Evolutionary conservation across 129 eudicot genomes (phyloP), one percentile per base, ranked within the genome.

Genomic region (Centaurea solstitialis): DNA sequence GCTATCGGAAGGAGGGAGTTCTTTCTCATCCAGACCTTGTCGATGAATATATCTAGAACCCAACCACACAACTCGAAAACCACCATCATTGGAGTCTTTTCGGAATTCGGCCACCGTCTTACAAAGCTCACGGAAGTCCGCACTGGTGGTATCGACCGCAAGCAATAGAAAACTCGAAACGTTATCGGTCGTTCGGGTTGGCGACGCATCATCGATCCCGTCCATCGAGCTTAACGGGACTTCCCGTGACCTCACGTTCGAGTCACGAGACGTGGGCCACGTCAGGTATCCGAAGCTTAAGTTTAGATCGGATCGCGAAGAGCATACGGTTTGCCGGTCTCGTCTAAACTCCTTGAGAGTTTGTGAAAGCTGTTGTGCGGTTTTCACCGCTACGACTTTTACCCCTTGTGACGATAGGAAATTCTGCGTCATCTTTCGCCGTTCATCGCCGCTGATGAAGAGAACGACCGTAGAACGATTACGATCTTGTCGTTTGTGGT

Each of bases 51-150:
- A 72, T 13, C 76, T 64, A 2, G 84, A 81, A 40, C 88, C 93
- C 21, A 90, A 28, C 97, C 97, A 94, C 20, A 94, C 91, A 12
- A 94, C 87, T 78, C 83, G 72, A 40, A 43, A 50, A 68, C 30
- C 37, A 6, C 7, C 71, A 39, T 26, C 62, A 5, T 24, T 45
- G 10, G 82, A 69, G 15, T 87, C 88, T 82, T 77, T 88, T 78
- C 97, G 85, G 35, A 92, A 94, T 41, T 84, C 92, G 40, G 89
- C 91, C 74, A 90, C 87, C 4, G 85, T 85, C 73, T 86, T 88
- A 45, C 81, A 73, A 15, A 90, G 79, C 22, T 90, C 93, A 1
- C 72, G 78, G 67, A 87, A 87, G 28, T 91, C 79, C 3, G 87
- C 92, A 33, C 76, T 87, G 30, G 77, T 83, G 23, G 90, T 83